A percentile compares a stretch with the other conserved stretches of the same genome.
These are phyloP conservation scores for Ophiostoma ips DNA, from an alignment of 2,329 filamentous ascomycete genomes.

Conservation along the genomic window DNA sequence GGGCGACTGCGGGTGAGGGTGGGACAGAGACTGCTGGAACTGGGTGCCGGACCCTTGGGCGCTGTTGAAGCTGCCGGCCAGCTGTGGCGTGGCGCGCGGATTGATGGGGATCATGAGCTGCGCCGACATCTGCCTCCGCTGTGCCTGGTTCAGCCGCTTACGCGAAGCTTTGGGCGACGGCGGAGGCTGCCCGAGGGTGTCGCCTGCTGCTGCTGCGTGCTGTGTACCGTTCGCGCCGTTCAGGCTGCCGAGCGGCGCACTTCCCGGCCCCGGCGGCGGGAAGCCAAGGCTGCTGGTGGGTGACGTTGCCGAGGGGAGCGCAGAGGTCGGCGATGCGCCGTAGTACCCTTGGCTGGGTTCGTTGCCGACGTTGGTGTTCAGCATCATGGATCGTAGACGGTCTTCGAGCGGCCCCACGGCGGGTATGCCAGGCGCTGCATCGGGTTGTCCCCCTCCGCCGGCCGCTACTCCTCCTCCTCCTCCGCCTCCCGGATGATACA, in stretches of 20 bases:
- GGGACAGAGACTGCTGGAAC: constrained; percentile 15
- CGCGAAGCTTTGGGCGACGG: constrained; percentile 15
- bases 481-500: constrained; percentile 6
- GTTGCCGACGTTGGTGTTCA: constrained; percentile 8
- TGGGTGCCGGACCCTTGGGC: constrained; percentile 19
- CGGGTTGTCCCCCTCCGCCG: background rate
- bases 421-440: background rate
- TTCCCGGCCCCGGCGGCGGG: background rate
- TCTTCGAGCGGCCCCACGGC: constrained; percentile 13
- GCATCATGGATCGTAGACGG: constrained; percentile 14
- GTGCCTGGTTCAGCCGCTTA: constrained; percentile 48
- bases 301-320: background rate
- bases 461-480: constrained; percentile 2
- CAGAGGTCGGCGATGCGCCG: background rate
- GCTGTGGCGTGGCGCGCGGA: constrained; percentile 23
- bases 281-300: background rate
- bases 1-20: constrained; percentile 6
- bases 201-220: background rate
- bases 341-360: background rate
- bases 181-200: background rate
- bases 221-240: background rate
- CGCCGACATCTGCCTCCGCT: constrained; percentile 47
- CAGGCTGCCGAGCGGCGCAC: background rate
- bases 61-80: constrained; percentile 19
- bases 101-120: constrained; percentile 44